Evolutionary conservation across 371 early-diverging fungal genomes (phyloP).

Genomic region (Apophysomyces ossiformis): DNA sequence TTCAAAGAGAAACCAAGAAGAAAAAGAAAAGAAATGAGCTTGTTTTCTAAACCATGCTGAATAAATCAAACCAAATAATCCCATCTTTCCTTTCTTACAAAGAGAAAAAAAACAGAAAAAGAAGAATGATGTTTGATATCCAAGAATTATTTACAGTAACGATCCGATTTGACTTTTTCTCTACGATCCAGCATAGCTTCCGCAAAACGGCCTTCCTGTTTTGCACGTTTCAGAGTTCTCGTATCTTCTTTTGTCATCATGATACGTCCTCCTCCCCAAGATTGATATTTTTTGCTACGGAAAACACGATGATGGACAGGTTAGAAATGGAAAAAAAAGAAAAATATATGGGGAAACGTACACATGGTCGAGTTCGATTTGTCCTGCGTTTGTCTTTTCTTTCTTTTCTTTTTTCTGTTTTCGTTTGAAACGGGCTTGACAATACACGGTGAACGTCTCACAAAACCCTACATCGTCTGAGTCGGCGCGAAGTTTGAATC

Average conservation of each 20-base stretch:
- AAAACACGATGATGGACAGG: constrained; percentile 10
- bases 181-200: constrained; percentile 83
- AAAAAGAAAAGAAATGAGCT: too few species aligned
- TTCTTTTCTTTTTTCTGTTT: constrained; percentile 46
- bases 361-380: constrained; percentile 44
- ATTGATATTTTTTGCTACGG: constrained; percentile 60
- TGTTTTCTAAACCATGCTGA: too few species aligned
- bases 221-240: constrained; percentile 65
- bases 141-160: constrained; percentile 74
- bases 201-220: constrained; percentile 72
- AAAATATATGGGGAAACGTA: constrained; percentile 23
- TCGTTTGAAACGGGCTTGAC: constrained; percentile 67
- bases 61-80: too few species aligned
- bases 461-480: constrained; percentile 74
- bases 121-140: not conserved
- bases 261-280: constrained; percentile 69
- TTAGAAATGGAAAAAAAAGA: too few species aligned
- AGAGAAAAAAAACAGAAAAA: not conserved
- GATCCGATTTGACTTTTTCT: constrained; percentile 82
- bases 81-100: not conserved
- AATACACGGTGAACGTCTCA: constrained; percentile 73
- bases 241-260: constrained; percentile 52
- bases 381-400: constrained; percentile 23
- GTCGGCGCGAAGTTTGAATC: constrained; percentile 70
- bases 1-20: too few species aligned